phyloP scores from a whole-genome alignment of 2,329 filamentous ascomycete species.

The Cercospora beticola region DNA sequence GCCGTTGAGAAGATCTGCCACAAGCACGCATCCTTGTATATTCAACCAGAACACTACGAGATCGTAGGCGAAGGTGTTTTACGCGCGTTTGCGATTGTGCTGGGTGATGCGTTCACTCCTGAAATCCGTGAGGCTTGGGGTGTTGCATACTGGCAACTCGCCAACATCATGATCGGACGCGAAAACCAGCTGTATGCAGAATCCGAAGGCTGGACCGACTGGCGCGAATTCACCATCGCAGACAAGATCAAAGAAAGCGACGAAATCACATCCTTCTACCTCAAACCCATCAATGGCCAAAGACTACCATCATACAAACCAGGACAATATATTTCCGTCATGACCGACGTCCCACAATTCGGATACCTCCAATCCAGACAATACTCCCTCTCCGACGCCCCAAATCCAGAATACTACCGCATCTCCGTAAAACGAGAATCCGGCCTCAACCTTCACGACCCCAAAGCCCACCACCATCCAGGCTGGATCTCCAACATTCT shows the following conservation, averaged over 20 bases:
- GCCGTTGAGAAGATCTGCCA: conserved; percentile 69
- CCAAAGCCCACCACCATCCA: conserved; percentile 52
- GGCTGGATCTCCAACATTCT: conserved; percentile 70
- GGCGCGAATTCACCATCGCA: conserved; percentile 65
- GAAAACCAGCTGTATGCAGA: conserved; percentile 64
- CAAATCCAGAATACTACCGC: conserved; percentile 61
- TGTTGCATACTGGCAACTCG: conserved; percentile 71
- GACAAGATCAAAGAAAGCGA: conserved; percentile 65
- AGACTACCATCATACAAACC: conserved; percentile 64
- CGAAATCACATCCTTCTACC: conserved; percentile 69
- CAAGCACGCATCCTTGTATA: conserved; percentile 70
- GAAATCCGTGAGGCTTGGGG: conserved; percentile 67
- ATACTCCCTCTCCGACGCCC: conserved; percentile 70
- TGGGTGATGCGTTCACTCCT: conserved; percentile 66
- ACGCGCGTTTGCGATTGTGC: conserved; percentile 63
- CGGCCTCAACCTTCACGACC: conserved; percentile 51
- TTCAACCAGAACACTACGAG: conserved; percentile 67
- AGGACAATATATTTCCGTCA: conserved; percentile 71
- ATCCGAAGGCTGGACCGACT: conserved; percentile 63
- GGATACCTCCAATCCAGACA: conserved; percentile 67
- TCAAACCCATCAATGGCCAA: conserved; percentile 61
- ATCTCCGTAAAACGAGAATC: conserved; percentile 69
- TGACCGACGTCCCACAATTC: conserved; percentile 57
- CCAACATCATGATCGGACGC: conserved; percentile 67
- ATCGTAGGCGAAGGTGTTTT: conserved; percentile 70